Percentiles rank a stretch among this genome's conserved stretches.
These are phyloP conservation scores for Phytophthora pinifolia DNA, from an alignment of 352 stramenopile genomes.

Conservation along the genomic window DNA sequence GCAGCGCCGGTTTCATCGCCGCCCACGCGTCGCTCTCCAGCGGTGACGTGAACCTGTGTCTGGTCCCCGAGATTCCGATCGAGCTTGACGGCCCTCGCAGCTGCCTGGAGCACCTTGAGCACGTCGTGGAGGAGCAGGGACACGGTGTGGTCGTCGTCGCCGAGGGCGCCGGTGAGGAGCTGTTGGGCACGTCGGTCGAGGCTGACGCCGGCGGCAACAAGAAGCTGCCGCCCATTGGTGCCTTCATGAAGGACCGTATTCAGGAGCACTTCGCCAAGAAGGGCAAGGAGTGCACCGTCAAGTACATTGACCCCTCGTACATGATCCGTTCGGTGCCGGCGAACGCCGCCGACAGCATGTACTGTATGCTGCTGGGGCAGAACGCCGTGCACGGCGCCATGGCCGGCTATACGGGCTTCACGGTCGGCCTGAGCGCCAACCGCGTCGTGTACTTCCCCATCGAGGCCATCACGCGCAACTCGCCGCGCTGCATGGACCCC, in stretches of 20 bases:
- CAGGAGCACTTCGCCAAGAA: conserved; percentile 93
- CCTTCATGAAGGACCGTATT: conserved; percentile 97
- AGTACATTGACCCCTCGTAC: conserved; percentile 99
- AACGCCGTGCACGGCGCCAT: conserved; percentile 98
- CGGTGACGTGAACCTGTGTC: conserved; percentile 97
- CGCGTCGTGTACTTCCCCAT: conserved; percentile 93
- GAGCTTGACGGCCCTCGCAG: conserved; percentile 91
- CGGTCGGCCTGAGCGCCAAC: conserved; percentile 97
- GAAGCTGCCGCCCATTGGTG: conserved; percentile 94
- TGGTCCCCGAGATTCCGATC: conserved; percentile 97
- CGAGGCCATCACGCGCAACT: conserved; percentile 84
- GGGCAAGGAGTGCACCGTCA: conserved; percentile 90
- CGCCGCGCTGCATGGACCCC: conserved; percentile 87
- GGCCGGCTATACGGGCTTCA: conserved; percentile 98
- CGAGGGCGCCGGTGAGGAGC: conserved; percentile 96
- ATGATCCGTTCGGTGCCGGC: conserved; percentile 95
- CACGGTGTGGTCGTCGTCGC: conserved; percentile 98
- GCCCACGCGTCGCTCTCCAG: conserved; percentile 96
- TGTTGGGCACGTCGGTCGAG: conserved; percentile 91
- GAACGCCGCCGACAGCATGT: conserved; percentile 93
- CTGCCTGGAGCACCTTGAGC: conserved; percentile 91
- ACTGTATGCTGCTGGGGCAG: conserved; percentile 98
- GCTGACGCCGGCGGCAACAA: conserved; percentile 94
- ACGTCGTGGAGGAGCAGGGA: conserved; percentile 93
- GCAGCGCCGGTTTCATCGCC: conserved; percentile 97